phyloP scores from a whole-genome alignment of 164 flowering plant species.

The Saururus chinensis region DNA sequence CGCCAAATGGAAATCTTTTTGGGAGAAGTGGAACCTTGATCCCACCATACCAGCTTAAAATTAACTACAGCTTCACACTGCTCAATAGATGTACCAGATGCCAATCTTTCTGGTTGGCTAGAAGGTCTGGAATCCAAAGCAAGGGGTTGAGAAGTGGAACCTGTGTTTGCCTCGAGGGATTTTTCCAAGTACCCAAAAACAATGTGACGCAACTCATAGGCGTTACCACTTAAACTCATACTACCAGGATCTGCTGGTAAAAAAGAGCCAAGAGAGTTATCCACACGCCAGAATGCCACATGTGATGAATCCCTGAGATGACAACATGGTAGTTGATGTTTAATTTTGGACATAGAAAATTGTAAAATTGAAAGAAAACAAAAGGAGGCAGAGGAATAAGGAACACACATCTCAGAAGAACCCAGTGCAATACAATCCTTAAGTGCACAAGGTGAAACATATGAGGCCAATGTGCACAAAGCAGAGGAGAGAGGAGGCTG shows the following conservation, averaged over 20 bases:
- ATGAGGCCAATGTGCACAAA: constrained; percentile 65
- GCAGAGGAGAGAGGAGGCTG: constrained; percentile 67
- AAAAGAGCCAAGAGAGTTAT: constrained; percentile 86
- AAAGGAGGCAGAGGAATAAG: neutral
- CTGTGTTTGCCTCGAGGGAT: constrained; percentile 19
- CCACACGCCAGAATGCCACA: constrained; percentile 88
- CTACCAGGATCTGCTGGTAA: constrained; percentile 58
- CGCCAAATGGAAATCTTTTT: constrained; percentile 94
- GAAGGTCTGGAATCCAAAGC: constrained; percentile 7
- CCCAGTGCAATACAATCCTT: constrained; percentile 66
- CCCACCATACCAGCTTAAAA: constrained; percentile 89
- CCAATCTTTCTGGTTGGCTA: constrained; percentile 28
- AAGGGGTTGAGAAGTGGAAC: constrained; percentile 17
- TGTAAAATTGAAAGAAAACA: neutral
- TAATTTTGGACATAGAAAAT: neutral
- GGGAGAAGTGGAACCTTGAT: constrained; percentile 61
- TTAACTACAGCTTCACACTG: constrained; percentile 68
- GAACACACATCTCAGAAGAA: constrained; percentile 38
- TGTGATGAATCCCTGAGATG: constrained; percentile 30
- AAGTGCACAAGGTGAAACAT: constrained; percentile 69
- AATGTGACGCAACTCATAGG: constrained; percentile 71
- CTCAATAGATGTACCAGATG: constrained; percentile 30
- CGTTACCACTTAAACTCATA: constrained; percentile 28
- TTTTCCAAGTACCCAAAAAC: constrained; percentile 35
- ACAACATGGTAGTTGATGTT: neutral